Base-by-base conservation (phyloP, 2,329 filamentous ascomycete species). In the Fusarium incarnatum region DNA sequence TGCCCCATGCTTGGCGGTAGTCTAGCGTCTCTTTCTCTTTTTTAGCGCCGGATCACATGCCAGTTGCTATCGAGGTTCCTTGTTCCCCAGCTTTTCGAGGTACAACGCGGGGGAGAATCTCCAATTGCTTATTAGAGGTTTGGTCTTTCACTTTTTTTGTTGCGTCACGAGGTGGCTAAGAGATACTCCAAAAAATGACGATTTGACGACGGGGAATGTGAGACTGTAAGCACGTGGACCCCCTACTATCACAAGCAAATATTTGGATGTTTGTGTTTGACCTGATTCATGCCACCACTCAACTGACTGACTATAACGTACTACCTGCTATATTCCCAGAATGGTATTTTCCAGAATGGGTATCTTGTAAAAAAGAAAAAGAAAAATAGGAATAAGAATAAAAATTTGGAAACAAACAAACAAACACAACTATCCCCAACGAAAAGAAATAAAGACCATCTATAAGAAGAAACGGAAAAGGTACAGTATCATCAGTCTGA, bases 41-140 rank as follows among this genome's bases (percentile, higher is more conserved):
- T 37, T 37, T 65, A 65, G 62, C 63, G 52, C 53, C 41, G 23
- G 46, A 76, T 78, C 77, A 78, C 77, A 78, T 78, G 77, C 68
- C 47, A 73, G 56, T 58, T 70, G 34, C 34, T 37, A 37, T 37
- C 10, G 34, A 37, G 34, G 34, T 32, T 25, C 48, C 34, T 32
- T 34, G 25, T 52, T 34, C 73, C 73, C 74, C 74, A 74, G 70
- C 71, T 74, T 76, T 73, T 37, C 32, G 20, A 32, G 9, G n/a
- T 20, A 18, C 52, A 64, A 61, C 64, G 60, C 56, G 70, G 59
- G 70, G 60, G 58, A 56, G 16, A 60, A 40, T 67, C 63, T 58
- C 53, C 54, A 60, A 65, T 12, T 44, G 56, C 25, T 49, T 40
- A 25, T 28, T 37, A 23, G 40, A 37, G 34, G 34, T 37, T 10